These are phyloP conservation scores for Phaeotremella fagi DNA, from an alignment of 768 basidiomycete species.

Conservation along the genomic window DNA sequence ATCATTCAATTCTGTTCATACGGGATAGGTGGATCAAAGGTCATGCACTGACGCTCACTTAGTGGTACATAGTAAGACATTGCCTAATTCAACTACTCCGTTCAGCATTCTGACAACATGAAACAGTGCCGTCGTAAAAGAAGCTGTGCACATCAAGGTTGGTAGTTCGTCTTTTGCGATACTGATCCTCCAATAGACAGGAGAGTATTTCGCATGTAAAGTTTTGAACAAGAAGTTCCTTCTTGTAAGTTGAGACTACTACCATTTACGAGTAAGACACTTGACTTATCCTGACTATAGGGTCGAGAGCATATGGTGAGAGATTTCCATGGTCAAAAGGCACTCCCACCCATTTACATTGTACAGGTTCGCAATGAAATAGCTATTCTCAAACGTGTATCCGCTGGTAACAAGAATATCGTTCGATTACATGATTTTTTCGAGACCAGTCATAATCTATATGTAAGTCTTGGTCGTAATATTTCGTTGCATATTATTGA, in stretches of 20 bases:
- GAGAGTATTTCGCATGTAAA: constrained; percentile 96
- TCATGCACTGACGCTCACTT: constrained; percentile 58
- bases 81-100: not conserved
- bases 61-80: constrained; percentile 70
- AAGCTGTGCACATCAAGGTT: constrained; percentile 78
- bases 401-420: constrained; percentile 81
- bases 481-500: not conserved
- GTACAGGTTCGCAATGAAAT: constrained; percentile 92
- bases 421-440: constrained; percentile 96
- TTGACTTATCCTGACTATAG: too few relatives aligned
- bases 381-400: constrained; percentile 84
- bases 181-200: constrained; percentile 54
- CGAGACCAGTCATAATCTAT: constrained; percentile 86
- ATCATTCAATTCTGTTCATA: not conserved
- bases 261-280: too few relatives aligned
- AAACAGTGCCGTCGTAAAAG: constrained; percentile 51
- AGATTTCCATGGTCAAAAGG: constrained; percentile 4
- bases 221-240: constrained; percentile 90
- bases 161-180: not conserved
- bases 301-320: constrained; percentile 94
- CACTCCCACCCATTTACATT: not conserved
- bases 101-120: not conserved
- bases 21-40: not conserved
- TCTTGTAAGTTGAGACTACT: constrained; percentile 16
- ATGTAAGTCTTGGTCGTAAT: constrained; percentile 17